Conservation (phyloP, 2,329 filamentous ascomycete species). For the Ascochyta lentis region DNA sequence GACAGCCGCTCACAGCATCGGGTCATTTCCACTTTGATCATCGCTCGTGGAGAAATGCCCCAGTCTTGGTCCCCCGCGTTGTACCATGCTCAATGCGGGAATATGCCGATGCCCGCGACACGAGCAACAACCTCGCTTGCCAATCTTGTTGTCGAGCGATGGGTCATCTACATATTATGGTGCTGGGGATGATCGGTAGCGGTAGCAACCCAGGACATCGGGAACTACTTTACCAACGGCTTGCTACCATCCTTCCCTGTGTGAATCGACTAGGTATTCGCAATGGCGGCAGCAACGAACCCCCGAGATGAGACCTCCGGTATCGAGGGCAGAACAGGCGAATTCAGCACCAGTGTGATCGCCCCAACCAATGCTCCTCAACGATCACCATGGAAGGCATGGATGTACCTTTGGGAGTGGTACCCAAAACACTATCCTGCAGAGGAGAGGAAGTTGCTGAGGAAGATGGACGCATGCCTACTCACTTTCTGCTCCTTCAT, state of each 20-base stretch:
- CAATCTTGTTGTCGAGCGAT: conserved; percentile 20
- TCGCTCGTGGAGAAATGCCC: conserved; percentile 26
- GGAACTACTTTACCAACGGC: conserved; percentile 9
- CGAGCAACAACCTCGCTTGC: conserved; percentile 17
- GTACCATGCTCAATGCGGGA: conserved; percentile 24
- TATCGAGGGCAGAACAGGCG: conserved; percentile 28
- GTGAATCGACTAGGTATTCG: conserved; percentile 7
- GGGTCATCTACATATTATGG: conserved; percentile 33
- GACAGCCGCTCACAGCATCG: conserved; percentile 9
- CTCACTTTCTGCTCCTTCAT: conserved; percentile 48
- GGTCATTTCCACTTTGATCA: conserved; percentile 11
- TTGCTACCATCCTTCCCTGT: conserved; percentile 2
- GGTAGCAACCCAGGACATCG: conserved; percentile 9
- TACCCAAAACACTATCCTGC: conserved; percentile 46
- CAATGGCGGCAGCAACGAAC: conserved; percentile 26
- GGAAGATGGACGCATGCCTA: conserved; percentile 47
- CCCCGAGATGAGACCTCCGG: conserved; percentile 30
- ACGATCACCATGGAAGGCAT: conserved; percentile 48
- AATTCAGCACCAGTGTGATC: conserved; percentile 38
- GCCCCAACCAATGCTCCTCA: conserved; percentile 44
- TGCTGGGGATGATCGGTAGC: conserved; percentile 16
- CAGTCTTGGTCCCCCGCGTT: conserved; percentile 29
- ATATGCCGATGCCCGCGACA: conserved; percentile 36
- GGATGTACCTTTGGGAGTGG: conserved; percentile 50
- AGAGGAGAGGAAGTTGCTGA: conserved; percentile 43